Evolutionary conservation across 2,329 filamentous ascomycete species (phyloP).

Genomic region (Coniochaeta pulveracea): DNA sequence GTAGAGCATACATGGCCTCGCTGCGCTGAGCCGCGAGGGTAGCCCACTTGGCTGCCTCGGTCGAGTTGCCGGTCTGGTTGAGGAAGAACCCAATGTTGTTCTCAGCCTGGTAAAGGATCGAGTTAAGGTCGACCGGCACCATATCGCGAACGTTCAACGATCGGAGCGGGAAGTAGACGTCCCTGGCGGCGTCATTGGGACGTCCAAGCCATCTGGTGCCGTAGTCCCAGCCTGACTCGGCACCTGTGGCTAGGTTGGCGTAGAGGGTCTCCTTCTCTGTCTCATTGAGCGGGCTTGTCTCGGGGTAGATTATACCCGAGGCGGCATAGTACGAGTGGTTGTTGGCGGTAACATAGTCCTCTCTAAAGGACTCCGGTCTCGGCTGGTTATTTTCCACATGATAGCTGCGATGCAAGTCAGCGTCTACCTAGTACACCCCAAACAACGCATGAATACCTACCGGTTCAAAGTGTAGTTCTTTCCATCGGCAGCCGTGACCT

Average conservation of each 20-base stretch:
- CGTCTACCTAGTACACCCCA: neutral
- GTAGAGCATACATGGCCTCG: slow-evolving; percentile 48
- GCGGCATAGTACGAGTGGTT: slow-evolving; percentile 51
- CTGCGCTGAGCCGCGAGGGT: slow-evolving; percentile 39
- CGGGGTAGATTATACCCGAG: slow-evolving; percentile 47
- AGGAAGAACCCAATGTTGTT: slow-evolving; percentile 45
- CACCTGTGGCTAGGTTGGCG: slow-evolving; percentile 50
- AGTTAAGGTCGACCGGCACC: slow-evolving; percentile 56
- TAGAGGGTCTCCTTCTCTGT: slow-evolving; percentile 42
- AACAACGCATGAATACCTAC: slow-evolving; percentile 23
- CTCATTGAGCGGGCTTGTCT: slow-evolving; percentile 35
- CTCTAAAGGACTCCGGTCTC: slow-evolving; percentile 54
- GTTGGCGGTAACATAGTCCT: slow-evolving; percentile 55
- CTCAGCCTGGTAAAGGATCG: slow-evolving; percentile 57
- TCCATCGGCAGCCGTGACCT: slow-evolving; percentile 29
- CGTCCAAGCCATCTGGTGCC: slow-evolving; percentile 44
- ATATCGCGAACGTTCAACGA: slow-evolving; percentile 48
- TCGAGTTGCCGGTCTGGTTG: slow-evolving; percentile 35
- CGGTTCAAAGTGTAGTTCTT: slow-evolving; percentile 44
- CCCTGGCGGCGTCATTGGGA: slow-evolving; percentile 44
- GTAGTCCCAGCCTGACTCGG: slow-evolving; percentile 59
- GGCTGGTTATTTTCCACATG: slow-evolving; percentile 53
- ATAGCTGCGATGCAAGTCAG: slow-evolving; percentile 25
- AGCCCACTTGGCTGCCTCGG: slow-evolving; percentile 36
- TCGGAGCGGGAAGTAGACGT: slow-evolving; percentile 54